A percentile compares a stretch with the other conserved stretches of the same genome.
phyloP scores from a whole-genome alignment of 331 rosid genomes.

The Malus hybrid region DNA sequence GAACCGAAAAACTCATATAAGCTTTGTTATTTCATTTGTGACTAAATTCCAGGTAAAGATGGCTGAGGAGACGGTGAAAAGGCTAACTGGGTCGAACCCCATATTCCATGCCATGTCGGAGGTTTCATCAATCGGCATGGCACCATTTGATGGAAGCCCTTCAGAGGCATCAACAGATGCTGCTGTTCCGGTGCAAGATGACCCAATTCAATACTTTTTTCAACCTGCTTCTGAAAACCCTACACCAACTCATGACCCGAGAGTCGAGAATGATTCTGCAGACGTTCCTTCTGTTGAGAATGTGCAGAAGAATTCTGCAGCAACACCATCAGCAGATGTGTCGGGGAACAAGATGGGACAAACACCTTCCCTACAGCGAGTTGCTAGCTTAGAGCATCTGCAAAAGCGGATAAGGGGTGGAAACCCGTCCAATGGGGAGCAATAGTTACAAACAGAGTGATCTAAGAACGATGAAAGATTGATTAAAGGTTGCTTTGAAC shows the following conservation, averaged over 20 bases:
- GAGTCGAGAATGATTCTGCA: constrained; percentile 31
- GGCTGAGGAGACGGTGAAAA: constrained; percentile 75
- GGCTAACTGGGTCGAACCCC: constrained; percentile 52
- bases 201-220: constrained; percentile 38
- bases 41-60: constrained; percentile 55
- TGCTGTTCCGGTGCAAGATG: constrained; percentile 59
- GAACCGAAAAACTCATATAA: neutral
- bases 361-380: constrained; percentile 59
- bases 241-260: constrained; percentile 28
- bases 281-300: constrained; percentile 42
- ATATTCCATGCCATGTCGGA: constrained; percentile 48
- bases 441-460: constrained; percentile 16
- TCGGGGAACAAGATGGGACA: constrained; percentile 48
- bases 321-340: constrained; percentile 19
- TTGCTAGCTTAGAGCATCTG: constrained; percentile 93
- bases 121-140: constrained; percentile 46
- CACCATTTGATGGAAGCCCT: constrained; percentile 55
- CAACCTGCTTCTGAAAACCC: constrained; percentile 34
- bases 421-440: constrained; percentile 41
- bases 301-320: constrained; percentile 32
- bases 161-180: constrained; percentile 75
- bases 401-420: constrained; percentile 70
- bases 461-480: constrained; percentile 2
- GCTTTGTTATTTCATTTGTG: constrained; percentile 3
- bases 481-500: neutral